Base-by-base conservation (phyloP, 176 grass and related monocot genomes). In the Triticum turgidum region DNA sequence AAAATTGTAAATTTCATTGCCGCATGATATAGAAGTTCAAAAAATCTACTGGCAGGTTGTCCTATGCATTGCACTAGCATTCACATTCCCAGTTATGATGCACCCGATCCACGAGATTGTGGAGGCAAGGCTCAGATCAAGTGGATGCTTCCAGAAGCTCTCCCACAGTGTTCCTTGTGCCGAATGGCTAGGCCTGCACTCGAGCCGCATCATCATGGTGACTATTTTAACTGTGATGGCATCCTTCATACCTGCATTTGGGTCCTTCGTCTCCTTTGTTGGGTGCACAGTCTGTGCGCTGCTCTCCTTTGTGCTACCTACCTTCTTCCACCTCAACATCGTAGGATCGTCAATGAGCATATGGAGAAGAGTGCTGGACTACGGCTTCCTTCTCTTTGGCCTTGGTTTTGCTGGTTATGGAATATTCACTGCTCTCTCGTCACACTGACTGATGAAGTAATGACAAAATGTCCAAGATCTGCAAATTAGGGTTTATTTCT, bases 1-100 rank as follows among this genome's bases (percentile, higher is more conserved):
- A 69, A 37, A 33, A 20, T 20, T 33, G 51, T 17, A 54, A 54
- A 54, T 32, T 18, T 30, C 33, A 47, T 32, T 20, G 14, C 18
- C 25, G 30, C 25, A 54, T 76, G 44, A 27, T 1, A 32, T 8
- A 20, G 82, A 33, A 66, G 7, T 79, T 63, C 14, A 0, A n/a
- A 76, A 76, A 14, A 27, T 87, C 9, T 73, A 32, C 89, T 72
- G 80, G 68, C 91, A 98, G 96, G 84, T 91, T 80, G 96, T 93
- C 25, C 88, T 98, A 18, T 98, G 91, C 63, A 88, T 95, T 52
- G 96, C 91, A 58, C 90, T 98, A 52, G 77, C 90, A 61, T 94
- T 98, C 90, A 95, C 93, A 24, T 98, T 98, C 78, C 96, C 91
- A 22, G 90, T 94, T 14, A 95, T 98, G 93, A 94, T 95, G 91